Percentiles rank a stretch among this genome's conserved stretches.
phyloP scores from a whole-genome alignment of 352 stramenopile genomes.

The Phytophthora fragariae region DNA sequence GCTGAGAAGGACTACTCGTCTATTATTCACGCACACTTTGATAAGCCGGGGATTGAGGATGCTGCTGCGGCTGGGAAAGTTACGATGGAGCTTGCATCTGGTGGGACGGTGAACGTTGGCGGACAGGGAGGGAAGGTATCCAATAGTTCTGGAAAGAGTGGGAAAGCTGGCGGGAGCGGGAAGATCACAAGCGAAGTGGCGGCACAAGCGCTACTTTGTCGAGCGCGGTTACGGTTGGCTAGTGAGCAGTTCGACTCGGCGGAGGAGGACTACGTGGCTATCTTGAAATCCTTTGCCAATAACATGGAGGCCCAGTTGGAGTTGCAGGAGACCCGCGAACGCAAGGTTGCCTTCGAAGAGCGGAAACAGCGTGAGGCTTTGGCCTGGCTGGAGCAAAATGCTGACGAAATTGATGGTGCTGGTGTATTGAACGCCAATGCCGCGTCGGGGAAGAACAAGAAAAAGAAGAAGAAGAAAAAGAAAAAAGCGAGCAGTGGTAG shows the following conservation, averaged over 20 bases:
- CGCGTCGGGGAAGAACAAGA: conserved; percentile 60
- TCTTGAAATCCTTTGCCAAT: conserved; percentile 68
- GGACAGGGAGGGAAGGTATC: conserved; percentile 19
- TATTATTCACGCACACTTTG: conserved; percentile 76
- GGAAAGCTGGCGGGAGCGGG: conserved; percentile 26
- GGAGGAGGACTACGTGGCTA: conserved; percentile 66
- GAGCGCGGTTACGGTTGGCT: conserved; percentile 56
- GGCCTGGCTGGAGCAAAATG: conserved; percentile 61
- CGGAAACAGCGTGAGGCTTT: conserved; percentile 58
- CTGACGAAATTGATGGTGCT: conserved; percentile 40
- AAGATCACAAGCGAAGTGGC: conserved; percentile 71
- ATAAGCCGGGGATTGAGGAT: conserved; percentile 38
- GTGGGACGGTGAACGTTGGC: conserved; percentile 27
- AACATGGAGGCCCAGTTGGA: conserved; percentile 86
- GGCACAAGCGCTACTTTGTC: conserved; percentile 56
- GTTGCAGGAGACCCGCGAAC: conserved; percentile 58
- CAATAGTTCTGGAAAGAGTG: conserved; percentile 20
- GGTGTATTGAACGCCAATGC: conserved; percentile 29
- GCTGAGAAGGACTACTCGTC: conserved; percentile 71
- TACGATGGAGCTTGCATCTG: conserved; percentile 43
- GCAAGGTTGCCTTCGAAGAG: conserved; percentile 49
- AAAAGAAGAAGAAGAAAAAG: conserved; percentile 81
- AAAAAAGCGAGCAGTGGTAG: conserved; percentile 39
- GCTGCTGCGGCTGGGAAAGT: conserved; percentile 24
- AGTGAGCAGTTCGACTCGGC: conserved; percentile 66